Evolutionary conservation across 305 asterid genomes (phyloP).

Genomic region (Rubia tinctorum): DNA sequence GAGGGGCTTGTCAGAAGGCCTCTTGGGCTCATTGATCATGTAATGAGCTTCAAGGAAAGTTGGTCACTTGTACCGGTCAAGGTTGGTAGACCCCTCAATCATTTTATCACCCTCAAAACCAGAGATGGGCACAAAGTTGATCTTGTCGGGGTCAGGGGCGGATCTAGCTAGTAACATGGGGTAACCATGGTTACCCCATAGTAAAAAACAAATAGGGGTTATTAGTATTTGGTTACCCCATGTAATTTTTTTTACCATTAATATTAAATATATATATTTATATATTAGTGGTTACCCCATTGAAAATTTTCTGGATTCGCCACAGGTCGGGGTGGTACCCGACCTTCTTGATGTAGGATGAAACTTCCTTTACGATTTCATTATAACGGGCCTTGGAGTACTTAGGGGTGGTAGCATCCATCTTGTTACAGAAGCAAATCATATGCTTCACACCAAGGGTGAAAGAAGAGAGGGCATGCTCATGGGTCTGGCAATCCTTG

Average conservation of each 20-base stretch:
- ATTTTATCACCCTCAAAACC: conserved; percentile 44
- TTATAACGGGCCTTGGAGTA: conserved; percentile 36
- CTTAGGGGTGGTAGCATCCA: conserved; percentile 43
- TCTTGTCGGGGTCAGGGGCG: conserved; percentile 41
- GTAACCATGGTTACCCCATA: no score
- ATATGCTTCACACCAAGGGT: conserved; percentile 47
- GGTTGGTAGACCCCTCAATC: conserved; percentile 41
- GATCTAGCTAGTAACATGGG: no score
- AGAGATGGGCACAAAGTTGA: conserved; percentile 40
- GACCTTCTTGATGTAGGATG: conserved; percentile 39
- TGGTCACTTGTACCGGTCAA: conserved; percentile 41
- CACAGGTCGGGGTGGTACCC: no score
- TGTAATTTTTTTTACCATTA: no score
- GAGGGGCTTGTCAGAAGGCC: conserved; percentile 40
- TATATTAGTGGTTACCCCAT: no score
- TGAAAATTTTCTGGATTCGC: no score
- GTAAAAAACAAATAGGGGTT: no score
- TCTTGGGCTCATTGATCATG: conserved; percentile 27
- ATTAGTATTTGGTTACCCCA: no score
- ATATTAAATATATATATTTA: no score
- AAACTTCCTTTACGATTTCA: conserved; percentile 37
- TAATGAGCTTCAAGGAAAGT: conserved; percentile 38
- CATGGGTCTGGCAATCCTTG: conserved; percentile 78
- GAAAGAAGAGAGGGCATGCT: conserved; percentile 74
- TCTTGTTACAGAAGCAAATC: conserved; percentile 47